A percentile compares a stretch with the other conserved stretches of the same genome.
These are phyloP conservation scores for Phragmites australis DNA, from an alignment of 176 grass and related monocot genomes.

Conservation along the genomic window DNA sequence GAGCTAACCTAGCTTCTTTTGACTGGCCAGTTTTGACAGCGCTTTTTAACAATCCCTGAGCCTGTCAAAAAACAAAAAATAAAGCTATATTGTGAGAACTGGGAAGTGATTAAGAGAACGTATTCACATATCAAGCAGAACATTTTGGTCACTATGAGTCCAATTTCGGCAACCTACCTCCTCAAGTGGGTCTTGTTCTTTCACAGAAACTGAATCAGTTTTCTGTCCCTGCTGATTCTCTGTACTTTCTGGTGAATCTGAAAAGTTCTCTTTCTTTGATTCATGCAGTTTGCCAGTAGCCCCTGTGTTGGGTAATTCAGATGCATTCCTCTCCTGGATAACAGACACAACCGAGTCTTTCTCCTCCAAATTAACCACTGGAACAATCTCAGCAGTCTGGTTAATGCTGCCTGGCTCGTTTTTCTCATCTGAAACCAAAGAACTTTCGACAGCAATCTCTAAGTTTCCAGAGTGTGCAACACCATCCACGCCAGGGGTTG, in stretches of 20 bases:
- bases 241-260: constrained; percentile 43
- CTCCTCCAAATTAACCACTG: constrained; percentile 46
- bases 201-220: constrained; percentile 58
- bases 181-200: constrained; percentile 93
- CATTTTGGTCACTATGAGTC: constrained; percentile 24
- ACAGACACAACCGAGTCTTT: constrained; percentile 41
- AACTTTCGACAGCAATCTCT: constrained; percentile 37
- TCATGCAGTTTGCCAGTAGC: constrained; percentile 45
- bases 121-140: constrained; percentile 29
- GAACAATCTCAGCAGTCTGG: constrained; percentile 46
- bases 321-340: constrained; percentile 60
- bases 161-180: constrained; percentile 57
- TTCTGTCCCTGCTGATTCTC: constrained; percentile 62
- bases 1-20: constrained; percentile 98
- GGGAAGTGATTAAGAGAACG: not conserved
- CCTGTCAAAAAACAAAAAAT: constrained; percentile 59
- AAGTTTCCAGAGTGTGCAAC: constrained; percentile 29
- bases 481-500: constrained; percentile 43
- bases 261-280: constrained; percentile 51
- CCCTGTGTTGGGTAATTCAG: constrained; percentile 47
- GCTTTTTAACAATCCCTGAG: constrained; percentile 87
- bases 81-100: constrained; percentile 26
- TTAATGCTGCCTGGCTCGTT: constrained; percentile 35
- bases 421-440: constrained; percentile 39
- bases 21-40: constrained; percentile 94